Evolutionary conservation across 805 yeast genomes (phyloP).

Genomic region (Lachancea kluyveri): DNA sequence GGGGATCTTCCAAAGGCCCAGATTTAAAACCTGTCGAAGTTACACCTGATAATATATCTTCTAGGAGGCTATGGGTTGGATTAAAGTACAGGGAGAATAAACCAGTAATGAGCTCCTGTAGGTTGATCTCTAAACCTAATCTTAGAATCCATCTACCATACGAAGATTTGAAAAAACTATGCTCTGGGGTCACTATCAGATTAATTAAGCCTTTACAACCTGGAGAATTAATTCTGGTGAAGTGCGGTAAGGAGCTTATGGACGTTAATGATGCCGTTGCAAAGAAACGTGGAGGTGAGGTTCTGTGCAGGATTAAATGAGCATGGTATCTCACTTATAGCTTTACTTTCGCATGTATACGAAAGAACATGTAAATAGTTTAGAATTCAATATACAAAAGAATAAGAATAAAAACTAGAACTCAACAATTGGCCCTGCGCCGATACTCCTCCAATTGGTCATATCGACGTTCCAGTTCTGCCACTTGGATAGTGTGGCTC

Average conservation of each 20-base stretch:
- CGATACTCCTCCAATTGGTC: conserved; percentile 72
- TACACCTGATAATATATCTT: conserved; percentile 79
- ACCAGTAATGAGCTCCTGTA: conserved; percentile 68
- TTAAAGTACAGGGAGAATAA: conserved; percentile 77
- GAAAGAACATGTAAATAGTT: not conserved
- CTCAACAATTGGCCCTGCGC: conserved; percentile 56
- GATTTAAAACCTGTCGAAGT: conserved; percentile 68
- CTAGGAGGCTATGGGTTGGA: conserved; percentile 87
- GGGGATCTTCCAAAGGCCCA: conserved; percentile 83
- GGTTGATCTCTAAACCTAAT: conserved; percentile 79
- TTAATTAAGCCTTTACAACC: conserved; percentile 77
- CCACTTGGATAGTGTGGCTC: conserved; percentile 64
- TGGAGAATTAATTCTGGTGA: conserved; percentile 79
- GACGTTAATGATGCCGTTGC: conserved; percentile 85
- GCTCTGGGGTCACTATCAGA: conserved; percentile 71
- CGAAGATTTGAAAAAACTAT: conserved; percentile 63
- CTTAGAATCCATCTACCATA: conserved; percentile 59
- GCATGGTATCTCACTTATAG: not conserved
- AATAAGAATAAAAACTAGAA: conserved; percentile 21
- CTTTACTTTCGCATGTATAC: conserved; percentile 1
- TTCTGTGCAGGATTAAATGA: conserved; percentile 69
- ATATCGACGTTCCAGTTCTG: conserved; percentile 82
- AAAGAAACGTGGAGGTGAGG: conserved; percentile 62
- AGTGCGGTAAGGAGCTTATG: conserved; percentile 46
- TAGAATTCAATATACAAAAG: conserved; percentile 4